These are phyloP conservation scores for Solanum sitiens DNA, from an alignment of 257 asterid species.

Conservation along the genomic window DNA sequence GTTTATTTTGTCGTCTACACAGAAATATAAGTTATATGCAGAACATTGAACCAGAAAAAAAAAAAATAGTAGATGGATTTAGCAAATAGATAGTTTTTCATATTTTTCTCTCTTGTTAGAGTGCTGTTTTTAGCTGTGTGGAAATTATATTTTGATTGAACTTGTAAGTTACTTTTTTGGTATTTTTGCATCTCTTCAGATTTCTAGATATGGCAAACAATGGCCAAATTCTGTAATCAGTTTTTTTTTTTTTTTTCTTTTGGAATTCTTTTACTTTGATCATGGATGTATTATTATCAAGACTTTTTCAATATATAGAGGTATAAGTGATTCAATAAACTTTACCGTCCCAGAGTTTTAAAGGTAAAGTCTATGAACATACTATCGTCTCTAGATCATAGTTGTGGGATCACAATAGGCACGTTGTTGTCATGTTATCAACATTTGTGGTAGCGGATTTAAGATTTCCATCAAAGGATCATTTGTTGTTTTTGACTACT, in stretches of 20 bases:
- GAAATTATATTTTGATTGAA: slow-evolving; percentile 20
- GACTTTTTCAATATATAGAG: background rate
- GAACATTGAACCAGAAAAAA: slow-evolving; percentile 17
- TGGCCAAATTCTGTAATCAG: background rate
- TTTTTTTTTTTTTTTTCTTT: background rate
- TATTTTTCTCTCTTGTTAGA: slow-evolving; percentile 8
- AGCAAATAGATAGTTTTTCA: slow-evolving; percentile 15
- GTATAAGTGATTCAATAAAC: background rate
- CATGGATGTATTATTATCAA: background rate
- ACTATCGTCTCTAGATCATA: accelerated
- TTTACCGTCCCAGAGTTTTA: background rate
- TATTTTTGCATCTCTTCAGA: background rate
- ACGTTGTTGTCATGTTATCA: background rate
- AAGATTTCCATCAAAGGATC: too few relatives aligned
- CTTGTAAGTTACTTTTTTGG: background rate
- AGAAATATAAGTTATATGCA: background rate
- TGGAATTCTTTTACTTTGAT: background rate
- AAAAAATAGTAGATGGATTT: slow-evolving; percentile 3
- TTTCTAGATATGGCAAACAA: background rate
- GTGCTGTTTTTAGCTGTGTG: slow-evolving; percentile 34
- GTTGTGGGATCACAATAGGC: background rate
- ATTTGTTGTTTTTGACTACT: background rate
- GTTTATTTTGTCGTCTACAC: background rate
- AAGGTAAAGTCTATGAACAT: too few relatives aligned
- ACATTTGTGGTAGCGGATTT: background rate